These are phyloP conservation scores for Cercospora zeae-maydis DNA, from an alignment of 2,329 filamentous ascomycete genomes.

Conservation along the genomic window DNA sequence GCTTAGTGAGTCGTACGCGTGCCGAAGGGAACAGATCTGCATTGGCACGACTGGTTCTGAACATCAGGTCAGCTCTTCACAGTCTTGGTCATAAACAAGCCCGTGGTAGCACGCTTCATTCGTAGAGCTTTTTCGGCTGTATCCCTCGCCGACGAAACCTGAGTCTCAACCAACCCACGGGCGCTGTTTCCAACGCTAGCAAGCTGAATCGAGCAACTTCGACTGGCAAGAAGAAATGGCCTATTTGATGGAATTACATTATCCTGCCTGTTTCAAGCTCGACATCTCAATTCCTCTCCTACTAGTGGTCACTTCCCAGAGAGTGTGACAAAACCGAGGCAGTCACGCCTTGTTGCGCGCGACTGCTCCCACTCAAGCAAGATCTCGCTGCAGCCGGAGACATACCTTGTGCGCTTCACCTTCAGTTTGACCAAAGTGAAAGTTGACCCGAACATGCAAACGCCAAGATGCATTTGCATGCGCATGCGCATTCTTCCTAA, in stretches of 20 bases:
- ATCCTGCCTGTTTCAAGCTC: neutral
- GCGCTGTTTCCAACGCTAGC: neutral
- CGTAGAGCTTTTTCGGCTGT: no score
- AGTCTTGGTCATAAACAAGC: neutral
- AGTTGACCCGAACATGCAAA: neutral
- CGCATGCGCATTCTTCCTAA: neutral
- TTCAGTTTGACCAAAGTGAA: neutral
- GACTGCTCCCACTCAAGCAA: neutral
- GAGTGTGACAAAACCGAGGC: neutral
- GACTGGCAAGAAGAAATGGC: neutral
- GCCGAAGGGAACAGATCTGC: neutral
- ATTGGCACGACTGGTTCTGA: neutral
- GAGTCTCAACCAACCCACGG: no score
- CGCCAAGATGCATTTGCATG: neutral
- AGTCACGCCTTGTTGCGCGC: neutral
- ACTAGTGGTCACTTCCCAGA: neutral
- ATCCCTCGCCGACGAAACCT: no score
- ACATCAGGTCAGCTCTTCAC: neutral
- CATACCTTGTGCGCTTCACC: neutral
- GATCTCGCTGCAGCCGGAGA: neutral
- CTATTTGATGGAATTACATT: neutral
- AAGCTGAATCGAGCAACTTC: neutral
- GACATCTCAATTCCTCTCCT: no score
- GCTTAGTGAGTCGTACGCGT: neutral
- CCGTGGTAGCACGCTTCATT: no score